Conservation (phyloP, 495 filamentous ascomycete genomes). For the Xylaria scruposa region DNA sequence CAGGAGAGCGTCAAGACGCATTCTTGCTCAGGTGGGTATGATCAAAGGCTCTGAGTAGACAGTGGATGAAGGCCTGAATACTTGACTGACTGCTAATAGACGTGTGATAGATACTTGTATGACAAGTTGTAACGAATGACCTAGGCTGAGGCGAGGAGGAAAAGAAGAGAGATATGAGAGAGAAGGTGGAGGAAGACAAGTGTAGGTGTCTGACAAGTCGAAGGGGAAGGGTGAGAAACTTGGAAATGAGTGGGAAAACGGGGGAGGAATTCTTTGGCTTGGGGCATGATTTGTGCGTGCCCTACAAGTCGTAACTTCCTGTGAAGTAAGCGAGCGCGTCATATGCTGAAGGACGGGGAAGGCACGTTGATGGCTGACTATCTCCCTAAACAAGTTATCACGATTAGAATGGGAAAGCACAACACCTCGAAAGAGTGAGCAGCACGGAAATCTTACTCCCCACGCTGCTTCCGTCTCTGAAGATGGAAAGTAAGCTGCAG, state of each 20-base stretch:
- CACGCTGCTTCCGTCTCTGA: not conserved
- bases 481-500: not conserved
- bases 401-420: not conserved
- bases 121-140: constrained; percentile 22
- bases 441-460: too few relatives aligned
- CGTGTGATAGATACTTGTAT: constrained; percentile 20
- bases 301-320: constrained; percentile 21
- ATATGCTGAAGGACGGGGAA: constrained; percentile 4
- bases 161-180: not conserved
- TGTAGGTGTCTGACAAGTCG: not conserved
- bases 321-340: not conserved
- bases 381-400: not conserved
- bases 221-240: not conserved
- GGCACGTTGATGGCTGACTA: not conserved
- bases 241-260: not conserved
- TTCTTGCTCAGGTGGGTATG: constrained; percentile 21
- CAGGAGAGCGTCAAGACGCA: constrained; percentile 38
- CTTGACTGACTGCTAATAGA: constrained; percentile 27
- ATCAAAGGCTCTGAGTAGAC: constrained; percentile 23
- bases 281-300: constrained; percentile 3
- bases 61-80: constrained; percentile 32
- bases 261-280: not conserved
- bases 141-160: constrained; percentile 8
- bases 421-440: not conserved
- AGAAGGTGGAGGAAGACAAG: not conserved